A percentile compares a stretch with the other conserved stretches of the same genome.
Evolutionary conservation across 306 rosid genomes (phyloP).

Genomic region (Rosa rugosa): DNA sequence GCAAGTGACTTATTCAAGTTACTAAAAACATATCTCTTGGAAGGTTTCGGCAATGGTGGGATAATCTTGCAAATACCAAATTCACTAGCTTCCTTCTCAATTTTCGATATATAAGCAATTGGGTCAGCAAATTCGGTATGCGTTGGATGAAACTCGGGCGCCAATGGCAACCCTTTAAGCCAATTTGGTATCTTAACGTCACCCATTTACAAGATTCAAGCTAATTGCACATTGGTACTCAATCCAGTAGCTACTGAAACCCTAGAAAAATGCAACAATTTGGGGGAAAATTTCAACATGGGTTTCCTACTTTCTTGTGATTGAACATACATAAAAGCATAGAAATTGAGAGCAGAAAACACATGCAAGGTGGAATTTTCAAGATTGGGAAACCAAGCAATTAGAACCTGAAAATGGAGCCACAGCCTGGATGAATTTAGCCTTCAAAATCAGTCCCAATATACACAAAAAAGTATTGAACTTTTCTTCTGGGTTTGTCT

Average conservation of each 20-base stretch:
- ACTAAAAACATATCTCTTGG: slow-evolving; percentile 68
- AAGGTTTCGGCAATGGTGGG: slow-evolving; percentile 93
- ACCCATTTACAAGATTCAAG: slow-evolving; percentile 62
- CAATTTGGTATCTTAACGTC: slow-evolving; percentile 81
- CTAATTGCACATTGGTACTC: slow-evolving; percentile 18
- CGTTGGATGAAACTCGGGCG: slow-evolving; percentile 93
- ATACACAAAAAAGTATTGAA: not conserved
- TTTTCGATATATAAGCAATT: slow-evolving; percentile 92
- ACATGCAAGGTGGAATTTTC: slow-evolving; percentile 24
- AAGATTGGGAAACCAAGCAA: slow-evolving; percentile 14
- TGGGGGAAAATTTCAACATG: slow-evolving; percentile 29
- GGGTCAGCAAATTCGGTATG: slow-evolving; percentile 97
- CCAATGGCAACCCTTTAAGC: slow-evolving; percentile 83
- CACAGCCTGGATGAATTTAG: slow-evolving; percentile 40
- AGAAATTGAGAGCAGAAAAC: slow-evolving; percentile 26
- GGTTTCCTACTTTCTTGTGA: slow-evolving; percentile 9
- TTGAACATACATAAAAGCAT: slow-evolving; percentile 18
- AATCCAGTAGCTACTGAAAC: slow-evolving; percentile 40
- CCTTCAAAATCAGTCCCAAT: slow-evolving; percentile 40
- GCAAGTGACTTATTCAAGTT: slow-evolving; percentile 82
- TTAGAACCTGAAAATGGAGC: slow-evolving; percentile 43
- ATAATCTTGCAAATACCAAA: slow-evolving; percentile 94
- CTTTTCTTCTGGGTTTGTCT: slow-evolving; percentile 16
- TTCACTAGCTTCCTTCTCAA: slow-evolving; percentile 87
- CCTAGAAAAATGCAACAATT: slow-evolving; percentile 51